Conservation (phyloP, 208 protist species). For the Vickermania ingenoplastis region DNA sequence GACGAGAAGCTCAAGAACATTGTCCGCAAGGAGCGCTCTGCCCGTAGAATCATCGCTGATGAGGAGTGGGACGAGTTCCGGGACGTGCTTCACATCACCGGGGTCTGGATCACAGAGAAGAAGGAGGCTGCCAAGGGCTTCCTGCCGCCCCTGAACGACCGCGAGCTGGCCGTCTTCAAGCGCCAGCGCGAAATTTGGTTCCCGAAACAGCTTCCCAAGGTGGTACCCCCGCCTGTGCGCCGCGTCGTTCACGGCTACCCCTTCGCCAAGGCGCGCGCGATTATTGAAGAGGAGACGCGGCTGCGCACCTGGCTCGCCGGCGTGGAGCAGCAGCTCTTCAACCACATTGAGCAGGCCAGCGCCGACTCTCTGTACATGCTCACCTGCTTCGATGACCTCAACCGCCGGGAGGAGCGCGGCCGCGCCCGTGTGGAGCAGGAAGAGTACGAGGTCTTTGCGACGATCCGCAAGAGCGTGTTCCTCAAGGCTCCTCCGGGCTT, state of each 20-base stretch:
- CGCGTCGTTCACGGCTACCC: conserved; percentile 32
- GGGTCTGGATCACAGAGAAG: conserved; percentile 51
- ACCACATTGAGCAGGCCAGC: conserved; percentile 39
- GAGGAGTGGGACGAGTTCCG: conserved; percentile 18
- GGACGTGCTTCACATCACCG: conserved; percentile 52
- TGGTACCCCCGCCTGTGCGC: conserved; percentile 16
- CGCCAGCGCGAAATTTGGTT: conserved; percentile 48
- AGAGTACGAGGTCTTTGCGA: conserved; percentile 30
- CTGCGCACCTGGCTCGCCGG: conserved; percentile 53
- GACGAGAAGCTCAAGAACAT: conserved; percentile 40
- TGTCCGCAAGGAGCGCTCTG: conserved; percentile 43
- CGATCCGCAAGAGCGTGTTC: conserved; percentile 36
- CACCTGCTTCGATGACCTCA: conserved; percentile 23
- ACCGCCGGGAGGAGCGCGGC: conserved; percentile 16
- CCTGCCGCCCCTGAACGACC: conserved; percentile 14
- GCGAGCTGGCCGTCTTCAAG: conserved; percentile 20
- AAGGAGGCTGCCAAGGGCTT: conserved; percentile 21
- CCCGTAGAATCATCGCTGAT: conserved; percentile 35
- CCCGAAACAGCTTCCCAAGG: conserved; percentile 17
- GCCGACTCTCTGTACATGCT: conserved; percentile 35
- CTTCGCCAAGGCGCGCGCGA: conserved; percentile 21
- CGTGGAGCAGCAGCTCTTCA: conserved; percentile 39
- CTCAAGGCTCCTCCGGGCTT: conserved; percentile 44
- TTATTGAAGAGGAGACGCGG: conserved; percentile 58
- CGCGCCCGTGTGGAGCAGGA: conserved; percentile 38